Base-by-base conservation (phyloP, 1,284 basidiomycete species). In the Paramarasmius palmivorus region DNA sequence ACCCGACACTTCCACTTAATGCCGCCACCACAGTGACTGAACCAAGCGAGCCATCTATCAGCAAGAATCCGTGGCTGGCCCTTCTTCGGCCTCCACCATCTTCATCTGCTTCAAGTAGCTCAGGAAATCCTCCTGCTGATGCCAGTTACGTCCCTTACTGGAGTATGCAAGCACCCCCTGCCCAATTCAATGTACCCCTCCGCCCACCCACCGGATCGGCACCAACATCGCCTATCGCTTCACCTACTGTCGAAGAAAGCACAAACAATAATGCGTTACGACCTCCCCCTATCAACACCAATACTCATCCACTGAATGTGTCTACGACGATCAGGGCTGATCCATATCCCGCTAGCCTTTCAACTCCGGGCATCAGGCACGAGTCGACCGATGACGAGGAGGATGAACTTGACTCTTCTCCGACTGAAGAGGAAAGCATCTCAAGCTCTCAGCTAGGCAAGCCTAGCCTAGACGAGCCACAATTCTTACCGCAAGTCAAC, bases 261-360 rank as follows among this genome's bases (percentile, higher is more conserved):
- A 19, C 12, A 14, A 42, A 42, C 25, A 25, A n/a, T 22, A 42
- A 40, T 15, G 15, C 15, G 6, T 8, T 42, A 42, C 20, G 20
- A 4, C 12, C 19, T 4, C 25, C 19, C 14, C 12, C 20, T 19
- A 42, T 14, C 25, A 25, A 22, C 12, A 20, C 20, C 41, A 14
- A 14, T 42, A 20, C 10, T 14, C 20, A 6, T 20, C 25, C 14
- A n/a, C n/a, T n/a, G n/a, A n/a, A n/a, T n/a, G n/a, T n/a, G n/a
- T n/a, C n/a, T n/a, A n/a, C n/a, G 6, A 45, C 49, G 12, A 25
- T 53, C 19, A 17, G 41, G 26, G 50, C 36, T 23, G 50, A 55
- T 26, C 50, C 54, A 22, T 53, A 55, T 34, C 54, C 54, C 4
- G 54, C 53, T 7, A 50, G 22, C 36, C 50, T 54, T 48, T 53